Base-by-base conservation (phyloP, 2,329 filamentous ascomycete genomes). In the Myriosclerotinia scirpicola region DNA sequence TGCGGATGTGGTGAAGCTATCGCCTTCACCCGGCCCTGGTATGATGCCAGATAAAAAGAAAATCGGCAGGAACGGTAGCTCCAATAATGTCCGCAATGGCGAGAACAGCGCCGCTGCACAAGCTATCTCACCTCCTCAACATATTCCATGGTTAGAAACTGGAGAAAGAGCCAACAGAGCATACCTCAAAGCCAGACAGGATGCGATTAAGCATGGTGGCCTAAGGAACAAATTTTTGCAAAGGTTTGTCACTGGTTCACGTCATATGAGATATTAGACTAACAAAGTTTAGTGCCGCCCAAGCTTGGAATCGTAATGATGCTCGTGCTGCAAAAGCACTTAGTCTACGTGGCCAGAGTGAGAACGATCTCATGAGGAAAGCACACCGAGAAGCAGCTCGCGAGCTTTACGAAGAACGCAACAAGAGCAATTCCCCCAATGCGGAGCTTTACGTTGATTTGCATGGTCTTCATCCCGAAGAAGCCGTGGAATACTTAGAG, bases 301-400 rank as follows among this genome's bases (percentile, higher is more conserved):
- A 98, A 83, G 95, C 95, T 30, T 99, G 95, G 94, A 97, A 98
- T 77, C 90, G 95, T 67, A 98, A 97, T 75, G 95, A 99, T 77
- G 94, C 95, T 52, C 89, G 95, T 69, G 94, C 95, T 22, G 95
- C 95, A 68, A 98, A 98, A 81, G 94, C 94, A 42, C 85, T 98
- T 60, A 97, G 92, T 74, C 86, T 98, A 55, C 90, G 95, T 40
- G 95, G 95, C 15, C 95, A 98, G 79, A 95, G 92, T 73, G 95
- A 99, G 80, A 98, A 99, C 75, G 92, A 96, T 72, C 84, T 96
- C 48, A 99, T 99, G 95, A 88, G 93, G 71, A 96, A 97, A 81
- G 94, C 93, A 55, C 95, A 99, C 76, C 90, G 95, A 56, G 93
- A 98, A 79, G 95, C 95, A 12, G 95, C 95, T 30, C 87, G 89